Conservation (phyloP, 495 filamentous ascomycete species). For the Hypoxylon intermedium region DNA sequence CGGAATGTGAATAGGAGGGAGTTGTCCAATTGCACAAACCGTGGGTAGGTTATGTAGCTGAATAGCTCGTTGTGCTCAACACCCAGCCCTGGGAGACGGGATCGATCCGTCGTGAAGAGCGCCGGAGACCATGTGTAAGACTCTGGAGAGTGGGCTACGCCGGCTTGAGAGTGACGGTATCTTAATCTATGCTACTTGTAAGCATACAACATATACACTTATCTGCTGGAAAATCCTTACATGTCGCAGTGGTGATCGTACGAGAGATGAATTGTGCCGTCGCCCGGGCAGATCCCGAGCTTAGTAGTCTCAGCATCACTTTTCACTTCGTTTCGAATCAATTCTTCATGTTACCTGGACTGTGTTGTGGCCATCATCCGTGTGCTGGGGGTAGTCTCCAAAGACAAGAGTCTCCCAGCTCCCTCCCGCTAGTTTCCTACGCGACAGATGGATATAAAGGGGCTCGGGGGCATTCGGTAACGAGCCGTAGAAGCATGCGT, state of each 20-base stretch:
- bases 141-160: slow-evolving; percentile 46
- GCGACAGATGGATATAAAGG: slow-evolving; percentile 52
- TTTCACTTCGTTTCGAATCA: neutral
- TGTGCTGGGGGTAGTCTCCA: slow-evolving; percentile 57
- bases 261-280: slow-evolving; percentile 58
- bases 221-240: slow-evolving; percentile 17
- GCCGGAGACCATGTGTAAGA: slow-evolving; percentile 45
- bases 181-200: slow-evolving; percentile 38
- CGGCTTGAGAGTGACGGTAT: slow-evolving; percentile 50
- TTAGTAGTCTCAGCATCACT: slow-evolving; percentile 22
- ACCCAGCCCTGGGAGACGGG: slow-evolving; percentile 49
- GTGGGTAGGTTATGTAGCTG: slow-evolving; percentile 56
- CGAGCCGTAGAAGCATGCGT: slow-evolving; percentile 53
- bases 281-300: slow-evolving; percentile 54
- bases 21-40: slow-evolving; percentile 45
- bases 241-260: slow-evolving; percentile 56
- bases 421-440: slow-evolving; percentile 46
- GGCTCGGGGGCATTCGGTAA: slow-evolving; percentile 41
- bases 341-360: slow-evolving; percentile 46
- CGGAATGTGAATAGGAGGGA: slow-evolving; percentile 55
- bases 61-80: slow-evolving; percentile 41
- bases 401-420: slow-evolving; percentile 53
- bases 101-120: slow-evolving; percentile 50
- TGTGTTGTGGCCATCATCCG: slow-evolving; percentile 58
- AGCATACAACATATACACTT: slow-evolving; percentile 4